A percentile compares a stretch with the other conserved stretches of the same genome.
Evolutionary conservation across 2,329 filamentous ascomycete species (phyloP).

Genomic region (Aspergillus neoniger): DNA sequence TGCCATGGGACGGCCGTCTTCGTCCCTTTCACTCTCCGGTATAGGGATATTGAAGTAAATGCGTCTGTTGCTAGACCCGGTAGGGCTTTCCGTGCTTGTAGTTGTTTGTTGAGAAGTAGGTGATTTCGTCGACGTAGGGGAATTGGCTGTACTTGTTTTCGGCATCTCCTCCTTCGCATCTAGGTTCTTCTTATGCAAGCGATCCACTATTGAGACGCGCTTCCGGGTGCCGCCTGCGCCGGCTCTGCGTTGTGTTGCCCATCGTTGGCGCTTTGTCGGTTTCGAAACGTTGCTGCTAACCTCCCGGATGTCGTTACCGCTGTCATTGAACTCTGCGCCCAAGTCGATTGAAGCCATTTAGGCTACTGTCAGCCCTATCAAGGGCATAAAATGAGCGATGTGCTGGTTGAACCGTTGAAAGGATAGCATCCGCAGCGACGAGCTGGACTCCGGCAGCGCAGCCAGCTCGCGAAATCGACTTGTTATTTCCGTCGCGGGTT

Average conservation of each 20-base stretch:
- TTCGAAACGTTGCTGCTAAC: constrained; percentile 55
- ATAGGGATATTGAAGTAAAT: constrained; percentile 82
- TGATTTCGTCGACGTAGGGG: constrained; percentile 39
- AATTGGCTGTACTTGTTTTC: constrained; percentile 48
- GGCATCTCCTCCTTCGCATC: constrained; percentile 69
- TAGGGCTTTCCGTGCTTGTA: constrained; percentile 41
- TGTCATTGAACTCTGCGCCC: constrained; percentile 31
- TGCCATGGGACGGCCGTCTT: constrained; percentile 71
- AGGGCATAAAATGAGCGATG: constrained; percentile 31
- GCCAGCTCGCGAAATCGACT: constrained; percentile 20
- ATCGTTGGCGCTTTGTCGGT: constrained; percentile 78
- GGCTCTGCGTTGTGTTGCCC: constrained; percentile 89
- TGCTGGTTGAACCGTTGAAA: constrained; percentile 16
- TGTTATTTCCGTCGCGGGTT: constrained; percentile 4
- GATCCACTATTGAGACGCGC: constrained; percentile 77
- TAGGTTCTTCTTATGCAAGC: constrained; percentile 64
- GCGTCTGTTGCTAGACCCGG: constrained; percentile 37
- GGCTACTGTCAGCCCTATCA: constrained; percentile 27
- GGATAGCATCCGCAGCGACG: constrained; percentile 32
- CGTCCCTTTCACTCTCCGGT: constrained; percentile 72
- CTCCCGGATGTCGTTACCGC: constrained; percentile 31
- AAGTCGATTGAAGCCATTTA: constrained; percentile 45
- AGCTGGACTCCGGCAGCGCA: constrained; percentile 28
- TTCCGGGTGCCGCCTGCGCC: constrained; percentile 75
- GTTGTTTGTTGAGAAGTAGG: constrained; percentile 31